Conservation (phyloP, 345 rosid genomes). For the Garcia nutans region DNA sequence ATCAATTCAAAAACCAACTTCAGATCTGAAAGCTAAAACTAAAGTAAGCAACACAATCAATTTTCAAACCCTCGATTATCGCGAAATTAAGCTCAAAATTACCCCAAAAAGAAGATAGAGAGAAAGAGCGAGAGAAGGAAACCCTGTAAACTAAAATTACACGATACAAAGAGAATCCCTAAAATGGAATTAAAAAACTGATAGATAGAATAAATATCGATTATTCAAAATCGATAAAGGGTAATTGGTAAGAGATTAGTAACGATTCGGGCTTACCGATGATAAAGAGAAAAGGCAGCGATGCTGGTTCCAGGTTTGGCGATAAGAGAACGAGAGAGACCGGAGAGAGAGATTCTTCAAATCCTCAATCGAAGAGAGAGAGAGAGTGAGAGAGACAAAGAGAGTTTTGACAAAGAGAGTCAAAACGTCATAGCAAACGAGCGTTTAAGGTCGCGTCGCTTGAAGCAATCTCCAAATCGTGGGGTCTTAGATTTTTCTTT, state of each 20-base stretch:
- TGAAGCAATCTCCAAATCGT: not conserved
- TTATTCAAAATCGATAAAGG: not conserved
- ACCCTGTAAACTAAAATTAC: constrained; percentile 16
- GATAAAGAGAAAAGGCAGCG: constrained; percentile 19
- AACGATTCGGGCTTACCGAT: constrained; percentile 32
- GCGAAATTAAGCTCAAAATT: not conserved
- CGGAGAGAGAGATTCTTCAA: not conserved
- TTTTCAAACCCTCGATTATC: not conserved
- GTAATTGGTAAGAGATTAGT: not conserved
- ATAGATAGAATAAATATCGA: not conserved
- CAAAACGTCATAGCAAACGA: not conserved
- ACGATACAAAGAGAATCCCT: constrained; percentile 1
- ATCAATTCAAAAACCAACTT: constrained; percentile 16
- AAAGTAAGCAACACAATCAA: constrained; percentile 8
- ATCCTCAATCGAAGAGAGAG: constrained; percentile 7
- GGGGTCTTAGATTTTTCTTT: not conserved
- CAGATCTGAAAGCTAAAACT: constrained; percentile 18
- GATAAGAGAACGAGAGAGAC: constrained; percentile 1
- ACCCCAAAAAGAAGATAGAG: not conserved
- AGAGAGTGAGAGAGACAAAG: not conserved
- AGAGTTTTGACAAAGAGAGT: not conserved
- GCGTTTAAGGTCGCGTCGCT: not conserved
- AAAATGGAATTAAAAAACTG: not conserved
- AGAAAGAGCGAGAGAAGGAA: not conserved
- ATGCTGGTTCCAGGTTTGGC: constrained; percentile 22